These are phyloP conservation scores for Rhizophora apiculata DNA, from an alignment of 345 rosid species.

Conservation along the genomic window DNA sequence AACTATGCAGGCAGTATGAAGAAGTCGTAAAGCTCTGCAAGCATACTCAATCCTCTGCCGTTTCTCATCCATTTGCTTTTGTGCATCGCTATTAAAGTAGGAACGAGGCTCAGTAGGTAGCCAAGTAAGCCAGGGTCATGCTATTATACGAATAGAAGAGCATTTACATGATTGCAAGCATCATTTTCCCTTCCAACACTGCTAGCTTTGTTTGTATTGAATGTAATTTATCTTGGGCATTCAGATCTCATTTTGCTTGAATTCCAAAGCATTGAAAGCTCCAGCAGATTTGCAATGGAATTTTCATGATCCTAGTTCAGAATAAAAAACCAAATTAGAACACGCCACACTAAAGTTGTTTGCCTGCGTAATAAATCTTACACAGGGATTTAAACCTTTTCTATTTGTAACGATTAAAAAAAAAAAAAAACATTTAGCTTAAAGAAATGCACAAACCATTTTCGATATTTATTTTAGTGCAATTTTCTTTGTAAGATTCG, in stretches of 20 bases:
- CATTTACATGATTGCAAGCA: slow-evolving; percentile 62
- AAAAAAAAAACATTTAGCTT: too few relatives aligned
- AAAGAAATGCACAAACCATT: too few relatives aligned
- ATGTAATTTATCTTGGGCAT: slow-evolving; percentile 62
- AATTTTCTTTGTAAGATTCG: too few relatives aligned
- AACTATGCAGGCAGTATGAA: slow-evolving; percentile 63
- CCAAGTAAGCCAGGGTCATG: slow-evolving; percentile 9
- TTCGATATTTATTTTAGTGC: too few relatives aligned
- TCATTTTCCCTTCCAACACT: slow-evolving; percentile 86
- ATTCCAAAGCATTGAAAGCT: slow-evolving; percentile 84
- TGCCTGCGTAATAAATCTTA: too few relatives aligned
- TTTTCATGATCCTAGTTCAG: slow-evolving; percentile 36
- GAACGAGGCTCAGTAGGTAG: background rate
- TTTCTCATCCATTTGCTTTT: slow-evolving; percentile 63
- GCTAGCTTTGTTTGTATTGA: slow-evolving; percentile 78
- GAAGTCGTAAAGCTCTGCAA: slow-evolving; percentile 52
- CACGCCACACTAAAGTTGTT: background rate
- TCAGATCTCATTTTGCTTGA: slow-evolving; percentile 70
- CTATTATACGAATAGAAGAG: slow-evolving; percentile 8
- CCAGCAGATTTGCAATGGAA: slow-evolving; percentile 35
- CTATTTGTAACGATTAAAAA: too few relatives aligned
- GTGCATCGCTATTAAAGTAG: slow-evolving; percentile 54
- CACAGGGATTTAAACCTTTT: too few relatives aligned
- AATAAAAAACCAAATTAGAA: slow-evolving; percentile 12
- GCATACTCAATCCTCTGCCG: slow-evolving; percentile 69